A percentile compares a stretch with the other conserved stretches of the same genome.
Conservation (phyloP, 331 rosid species). For the Acacia concinna region DNA sequence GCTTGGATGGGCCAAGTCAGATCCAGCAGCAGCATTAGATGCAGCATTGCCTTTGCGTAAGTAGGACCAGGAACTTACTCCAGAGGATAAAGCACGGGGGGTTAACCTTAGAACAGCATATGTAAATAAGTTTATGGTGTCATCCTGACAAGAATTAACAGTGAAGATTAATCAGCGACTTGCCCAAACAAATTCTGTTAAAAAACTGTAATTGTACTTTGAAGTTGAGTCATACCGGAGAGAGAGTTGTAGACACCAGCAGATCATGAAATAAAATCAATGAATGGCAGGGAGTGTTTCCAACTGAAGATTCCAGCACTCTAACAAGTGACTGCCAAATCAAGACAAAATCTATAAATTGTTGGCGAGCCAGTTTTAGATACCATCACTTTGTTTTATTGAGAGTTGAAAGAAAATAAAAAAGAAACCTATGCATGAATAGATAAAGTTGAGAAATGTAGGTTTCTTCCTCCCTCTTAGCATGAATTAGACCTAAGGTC, state of each 20-base stretch:
- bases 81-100: slow-evolving; percentile 77
- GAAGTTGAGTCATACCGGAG: slow-evolving; percentile 78
- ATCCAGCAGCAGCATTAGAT: slow-evolving; percentile 46
- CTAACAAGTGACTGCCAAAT: slow-evolving; percentile 87
- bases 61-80: slow-evolving; percentile 91
- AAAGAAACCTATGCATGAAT: background rate
- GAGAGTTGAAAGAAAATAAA: background rate
- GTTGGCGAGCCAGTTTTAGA: background rate
- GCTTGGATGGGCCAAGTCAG: slow-evolving; percentile 49
- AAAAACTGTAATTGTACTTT: slow-evolving; percentile 17
- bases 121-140: slow-evolving; percentile 82
- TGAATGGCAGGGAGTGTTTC: slow-evolving; percentile 73
- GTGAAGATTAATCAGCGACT: slow-evolving; percentile 26
- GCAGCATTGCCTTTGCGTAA: slow-evolving; percentile 71
- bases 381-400: slow-evolving; percentile 11
- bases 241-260: slow-evolving; percentile 90
- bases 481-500: slow-evolving; percentile 13
- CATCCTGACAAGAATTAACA: slow-evolving; percentile 60
- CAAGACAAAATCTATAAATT: slow-evolving; percentile 35
- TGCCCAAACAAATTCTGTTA: slow-evolving; percentile 10
- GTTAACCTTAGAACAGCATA: slow-evolving; percentile 93
- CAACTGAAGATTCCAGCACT: slow-evolving; percentile 75
- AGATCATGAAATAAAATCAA: slow-evolving; percentile 87
- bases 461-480: slow-evolving; percentile 17
- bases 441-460: background rate